phyloP scores from a whole-genome alignment of 148 eudicot species.

The Fagopyrum esculentum region DNA sequence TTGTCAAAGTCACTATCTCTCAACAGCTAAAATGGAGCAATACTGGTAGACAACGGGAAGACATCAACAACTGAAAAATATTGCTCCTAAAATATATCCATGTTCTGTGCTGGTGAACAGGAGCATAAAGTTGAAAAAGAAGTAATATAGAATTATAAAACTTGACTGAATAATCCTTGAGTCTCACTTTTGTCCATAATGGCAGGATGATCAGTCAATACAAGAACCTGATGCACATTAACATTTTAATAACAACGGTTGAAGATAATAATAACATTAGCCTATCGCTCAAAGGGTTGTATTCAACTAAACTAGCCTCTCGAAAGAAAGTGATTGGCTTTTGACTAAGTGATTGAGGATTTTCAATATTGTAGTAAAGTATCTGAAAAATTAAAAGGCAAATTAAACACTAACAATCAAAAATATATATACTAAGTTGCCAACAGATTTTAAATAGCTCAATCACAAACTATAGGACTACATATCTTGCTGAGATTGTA shows the following conservation, averaged over 20 bases:
- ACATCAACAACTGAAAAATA: no score
- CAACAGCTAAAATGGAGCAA: no score
- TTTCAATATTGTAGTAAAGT: conserved; percentile 89
- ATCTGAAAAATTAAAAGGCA: conserved; percentile 39
- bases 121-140: background rate
- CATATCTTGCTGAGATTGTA: background rate
- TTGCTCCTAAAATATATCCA: no score
- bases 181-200: conserved; percentile 85
- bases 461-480: background rate
- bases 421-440: background rate
- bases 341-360: conserved; percentile 93
- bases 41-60: no score
- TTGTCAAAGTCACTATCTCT: no score
- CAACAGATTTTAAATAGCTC: background rate
- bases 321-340: conserved; percentile 90
- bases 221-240: conserved; percentile 56
- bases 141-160: conserved; percentile 8
- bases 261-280: background rate
- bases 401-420: conserved; percentile 11
- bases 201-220: conserved; percentile 80
- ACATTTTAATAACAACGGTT: background rate
- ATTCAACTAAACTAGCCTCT: conserved; percentile 58
- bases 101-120: background rate
- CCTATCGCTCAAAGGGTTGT: background rate
- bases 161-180: conserved; percentile 74